Evolutionary conservation across 257 asterid genomes (phyloP), one percentile per base, ranked within the genome.

Genomic region (Solanum ossicruentum): DNA sequence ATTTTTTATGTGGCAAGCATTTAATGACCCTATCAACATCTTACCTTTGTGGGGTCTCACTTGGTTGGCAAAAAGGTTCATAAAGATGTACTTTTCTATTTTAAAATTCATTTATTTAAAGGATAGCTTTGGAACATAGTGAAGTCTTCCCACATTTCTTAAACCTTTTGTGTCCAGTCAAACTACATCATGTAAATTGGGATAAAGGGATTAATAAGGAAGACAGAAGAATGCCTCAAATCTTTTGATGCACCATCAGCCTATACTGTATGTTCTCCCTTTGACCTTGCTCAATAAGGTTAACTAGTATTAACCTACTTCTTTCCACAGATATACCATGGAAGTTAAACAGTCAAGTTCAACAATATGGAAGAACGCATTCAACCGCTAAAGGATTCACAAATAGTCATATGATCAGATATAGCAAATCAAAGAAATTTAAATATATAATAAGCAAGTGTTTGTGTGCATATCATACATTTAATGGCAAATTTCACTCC

Each of bases 401-500:
- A 52, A 6, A 75, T 51, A 77, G 10, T 78, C 15, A 2, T 28
- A 78, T 11, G 39, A 45, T 16, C 82, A 78, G 12, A 78, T 26
- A 52, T 32, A 16, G 23, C 63, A 78, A 6, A 78, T 52, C 49
- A 78, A 78, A 52, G 47, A 78, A 78, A 52, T 78, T 52, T 5
- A 78, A 78, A 78, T 78, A 54, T 10, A 9, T 52, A 52, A 52
- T 52, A 51, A 3, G 65, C 49, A 51, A 77, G 45, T 23, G 23
- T 52, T 28, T 78, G 39, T 9, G 80, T 12, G 82, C 26, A 51
- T 32, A 21, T 72, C 95, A 72, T 89, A 94, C 99, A 91, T 92
- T 96, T 96, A 84, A 96, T 93, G 77, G 99, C 99, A 91, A 93
- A 93, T 80, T 89, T 89, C 51, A 84, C 87, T 78, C 97, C 99